These are phyloP conservation scores for Lindgomyces ingoldianus DNA, from an alignment of 495 filamentous ascomycete species.

Conservation along the genomic window DNA sequence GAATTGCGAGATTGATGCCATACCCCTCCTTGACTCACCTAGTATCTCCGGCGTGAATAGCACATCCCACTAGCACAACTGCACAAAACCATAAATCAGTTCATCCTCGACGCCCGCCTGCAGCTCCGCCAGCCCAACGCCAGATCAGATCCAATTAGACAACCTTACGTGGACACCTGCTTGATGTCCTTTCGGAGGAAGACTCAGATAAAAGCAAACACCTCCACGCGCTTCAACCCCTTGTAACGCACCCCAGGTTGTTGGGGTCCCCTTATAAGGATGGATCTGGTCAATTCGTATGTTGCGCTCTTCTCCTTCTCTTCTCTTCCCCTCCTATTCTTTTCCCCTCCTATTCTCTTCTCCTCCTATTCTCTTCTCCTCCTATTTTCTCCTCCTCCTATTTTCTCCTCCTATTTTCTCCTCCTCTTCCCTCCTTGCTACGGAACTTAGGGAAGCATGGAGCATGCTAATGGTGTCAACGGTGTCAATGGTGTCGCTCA, in stretches of 20 bases:
- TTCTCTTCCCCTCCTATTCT: neutral
- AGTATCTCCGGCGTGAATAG: neutral
- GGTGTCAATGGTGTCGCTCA: slow-evolving; percentile 1
- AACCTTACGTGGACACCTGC: slow-evolving; percentile 20
- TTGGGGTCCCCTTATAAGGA: slow-evolving; percentile 22
- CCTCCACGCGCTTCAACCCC: slow-evolving; percentile 1
- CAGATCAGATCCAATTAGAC: slow-evolving; percentile 19
- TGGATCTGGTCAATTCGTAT: slow-evolving; percentile 39
- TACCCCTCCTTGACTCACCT: slow-evolving; percentile 23
- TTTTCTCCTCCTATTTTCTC: too few species aligned
- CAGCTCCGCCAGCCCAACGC: neutral
- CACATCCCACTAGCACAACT: slow-evolving; percentile 8
- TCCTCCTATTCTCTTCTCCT: neutral
- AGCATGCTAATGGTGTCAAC: slow-evolving; percentile 7
- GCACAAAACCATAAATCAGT: slow-evolving; percentile 22
- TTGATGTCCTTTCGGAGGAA: neutral
- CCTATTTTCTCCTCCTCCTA: neutral
- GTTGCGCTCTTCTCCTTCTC: slow-evolving; percentile 5
- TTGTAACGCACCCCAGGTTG: slow-evolving; percentile 10
- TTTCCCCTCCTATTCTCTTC: neutral
- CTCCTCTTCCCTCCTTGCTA: slow-evolving; percentile 4
- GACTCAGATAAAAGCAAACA: neutral
- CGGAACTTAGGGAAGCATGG: slow-evolving; percentile 11
- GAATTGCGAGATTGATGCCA: slow-evolving; percentile 1
- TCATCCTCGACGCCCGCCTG: neutral